Evolutionary conservation across 2,329 filamentous ascomycete species (phyloP).

Genomic region (Verruconis gallopava): DNA sequence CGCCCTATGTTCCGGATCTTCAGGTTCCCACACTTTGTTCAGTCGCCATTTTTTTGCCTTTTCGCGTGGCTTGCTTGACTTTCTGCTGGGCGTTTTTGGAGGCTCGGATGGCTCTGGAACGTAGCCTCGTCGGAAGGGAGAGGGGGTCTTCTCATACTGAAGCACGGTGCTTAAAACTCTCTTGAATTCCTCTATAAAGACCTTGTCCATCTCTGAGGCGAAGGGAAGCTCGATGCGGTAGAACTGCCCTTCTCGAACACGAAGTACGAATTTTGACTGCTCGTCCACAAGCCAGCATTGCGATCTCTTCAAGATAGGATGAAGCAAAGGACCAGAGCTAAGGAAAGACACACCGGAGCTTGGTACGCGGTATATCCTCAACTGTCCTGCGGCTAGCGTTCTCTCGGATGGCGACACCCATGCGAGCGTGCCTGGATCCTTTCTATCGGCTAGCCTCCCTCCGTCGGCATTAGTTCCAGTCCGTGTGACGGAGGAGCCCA

Average conservation of each 20-base stretch:
- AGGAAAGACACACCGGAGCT: conserved; percentile 72
- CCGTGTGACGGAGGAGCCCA: conserved; percentile 17
- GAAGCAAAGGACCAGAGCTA: conserved; percentile 64
- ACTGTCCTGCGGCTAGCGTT: conserved; percentile 65
- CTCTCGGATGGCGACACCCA: conserved; percentile 67
- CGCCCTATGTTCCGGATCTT: conserved; percentile 24
- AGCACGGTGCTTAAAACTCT: conserved; percentile 58
- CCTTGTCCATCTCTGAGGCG: conserved; percentile 47
- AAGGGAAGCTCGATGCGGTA: conserved; percentile 81
- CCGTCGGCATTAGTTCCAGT: conserved; percentile 23
- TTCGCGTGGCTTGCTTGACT: conserved; percentile 37
- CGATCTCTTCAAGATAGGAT: conserved; percentile 77
- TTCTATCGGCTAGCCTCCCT: conserved; percentile 21
- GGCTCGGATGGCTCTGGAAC: conserved; percentile 59
- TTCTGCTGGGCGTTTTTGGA: conserved; percentile 45
- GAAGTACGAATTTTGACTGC: conserved; percentile 71
- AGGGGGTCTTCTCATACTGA: conserved; percentile 76
- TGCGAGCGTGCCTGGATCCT: conserved; percentile 50
- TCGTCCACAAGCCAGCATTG: conserved; percentile 92
- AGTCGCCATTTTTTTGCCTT: conserved; percentile 36
- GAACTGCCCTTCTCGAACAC: conserved; percentile 70
- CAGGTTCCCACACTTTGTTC: conserved; percentile 34
- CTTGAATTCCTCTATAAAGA: conserved; percentile 54
- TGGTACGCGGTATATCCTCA: conserved; percentile 76
- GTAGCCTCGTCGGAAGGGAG: conserved; percentile 70